phyloP scores from a whole-genome alignment of 495 filamentous ascomycete genomes.

The Podospora pseudocomata region DNA sequence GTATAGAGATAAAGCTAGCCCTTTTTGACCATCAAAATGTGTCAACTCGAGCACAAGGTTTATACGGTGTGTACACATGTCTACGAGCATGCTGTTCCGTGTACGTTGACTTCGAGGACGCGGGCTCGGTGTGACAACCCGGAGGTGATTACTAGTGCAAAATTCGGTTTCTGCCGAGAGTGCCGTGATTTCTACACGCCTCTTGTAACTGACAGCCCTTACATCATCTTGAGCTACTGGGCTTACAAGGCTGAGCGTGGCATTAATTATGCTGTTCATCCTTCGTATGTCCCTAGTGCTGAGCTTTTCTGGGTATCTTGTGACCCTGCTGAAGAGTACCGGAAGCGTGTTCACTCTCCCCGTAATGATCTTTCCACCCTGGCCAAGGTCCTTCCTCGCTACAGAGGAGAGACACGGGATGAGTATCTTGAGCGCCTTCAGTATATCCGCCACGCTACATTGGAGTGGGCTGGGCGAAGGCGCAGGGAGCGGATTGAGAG shows the following conservation, averaged over 20 bases:
- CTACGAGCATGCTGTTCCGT: not conserved
- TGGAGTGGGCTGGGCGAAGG: not conserved
- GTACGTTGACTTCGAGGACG: constrained; percentile 3
- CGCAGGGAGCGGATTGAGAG: not conserved
- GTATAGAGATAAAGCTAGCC: not conserved
- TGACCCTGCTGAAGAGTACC: not conserved
- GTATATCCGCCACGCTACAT: not conserved
- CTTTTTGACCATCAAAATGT: constrained; percentile 17
- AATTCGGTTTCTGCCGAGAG: constrained; percentile 16
- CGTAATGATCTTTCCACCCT: constrained; percentile 17
- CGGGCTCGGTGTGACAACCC: constrained; percentile 8
- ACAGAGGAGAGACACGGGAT: not conserved
- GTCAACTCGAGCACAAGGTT: constrained; percentile 11
- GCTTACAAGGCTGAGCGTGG: constrained; percentile 13
- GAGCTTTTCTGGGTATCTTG: not conserved
- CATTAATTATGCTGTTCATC: constrained; percentile 4
- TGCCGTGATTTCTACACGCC: constrained; percentile 15
- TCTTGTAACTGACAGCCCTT: not conserved
- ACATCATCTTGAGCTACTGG: constrained; percentile 20
- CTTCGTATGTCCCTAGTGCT: not conserved
- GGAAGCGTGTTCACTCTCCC: not conserved
- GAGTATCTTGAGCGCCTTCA: not conserved
- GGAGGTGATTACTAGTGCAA: not conserved
- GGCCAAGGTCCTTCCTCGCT: constrained; percentile 1
- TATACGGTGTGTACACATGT: constrained; percentile 23